Base-by-base conservation (phyloP, 768 basidiomycete genomes). In the Vararia minispora region DNA sequence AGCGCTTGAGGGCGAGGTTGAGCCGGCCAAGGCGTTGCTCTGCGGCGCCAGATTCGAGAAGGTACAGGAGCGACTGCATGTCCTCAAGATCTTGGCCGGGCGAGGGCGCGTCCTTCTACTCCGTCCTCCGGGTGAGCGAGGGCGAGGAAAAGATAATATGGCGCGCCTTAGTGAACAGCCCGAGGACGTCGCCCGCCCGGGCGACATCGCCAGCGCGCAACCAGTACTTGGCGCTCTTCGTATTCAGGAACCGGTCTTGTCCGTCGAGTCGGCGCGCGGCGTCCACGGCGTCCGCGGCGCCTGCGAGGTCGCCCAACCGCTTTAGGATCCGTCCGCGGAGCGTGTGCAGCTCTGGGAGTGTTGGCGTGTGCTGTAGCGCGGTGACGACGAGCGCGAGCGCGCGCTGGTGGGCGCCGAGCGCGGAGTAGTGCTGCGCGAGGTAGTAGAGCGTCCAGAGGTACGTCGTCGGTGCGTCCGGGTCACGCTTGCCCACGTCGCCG, bases 401-500 rank as follows among this genome's bases (percentile, higher is more conserved):
- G 34, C 50, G 57, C 16, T 48, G 42, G 32, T 67, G 50, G 31
- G 68, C 64, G 1, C 68, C 65, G 2, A 86, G 62, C 52, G 70
- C 73, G 0, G 86, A 83, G 52, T 87, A 69, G 54, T 92, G 91
- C 50, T 94, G 88, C 0, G 90, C 80, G 35, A 98, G 79, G 68
- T 85, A 95, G 63, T 94, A 98, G 27, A 97, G 73, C 8, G 84
- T 79, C 95, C 95, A 99, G 9, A 98, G 71, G 50, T 94, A 84
- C 12, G 75, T 78, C 4, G 88, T 78, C 1, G 94, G 91, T 6
- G 72, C 63, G 30, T 81, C 77, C 20, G 63, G 35, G 20, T 51
- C 43, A 14, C 41, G 14, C 22, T 26, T 42, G 13, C 41, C 37
- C 6, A 44, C 33, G 25, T 36, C 33, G 5, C 43, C 18, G 11